Conservation (phyloP, 192 early-diverging fungal genomes). For the Entophlyctis luteolus region DNA sequence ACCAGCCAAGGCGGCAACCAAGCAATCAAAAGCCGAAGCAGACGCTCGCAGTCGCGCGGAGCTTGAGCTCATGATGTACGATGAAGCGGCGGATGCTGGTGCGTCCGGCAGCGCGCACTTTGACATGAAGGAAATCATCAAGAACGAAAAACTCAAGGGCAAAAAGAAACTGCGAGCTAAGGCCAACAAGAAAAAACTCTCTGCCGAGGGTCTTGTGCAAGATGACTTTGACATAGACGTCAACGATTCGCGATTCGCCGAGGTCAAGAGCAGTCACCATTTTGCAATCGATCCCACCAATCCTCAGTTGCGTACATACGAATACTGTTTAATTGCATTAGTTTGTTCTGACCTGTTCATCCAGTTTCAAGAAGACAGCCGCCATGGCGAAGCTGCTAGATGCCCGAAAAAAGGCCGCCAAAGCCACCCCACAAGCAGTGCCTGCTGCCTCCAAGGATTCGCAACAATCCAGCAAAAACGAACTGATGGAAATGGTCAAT, state of each 20-base stretch:
- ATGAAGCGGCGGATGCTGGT: conserved; percentile 50
- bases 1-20: background rate
- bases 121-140: conserved; percentile 78
- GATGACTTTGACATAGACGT: conserved; percentile 87
- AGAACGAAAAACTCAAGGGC: conserved; percentile 67
- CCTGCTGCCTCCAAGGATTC: background rate
- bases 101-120: conserved; percentile 65
- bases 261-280: conserved; percentile 73
- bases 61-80: conserved; percentile 78
- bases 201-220: conserved; percentile 41
- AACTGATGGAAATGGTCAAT: conserved; percentile 52
- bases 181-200: conserved; percentile 35
- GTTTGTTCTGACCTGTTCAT: background rate
- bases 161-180: conserved; percentile 48
- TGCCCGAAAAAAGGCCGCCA: conserved; percentile 23
- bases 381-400: conserved; percentile 71
- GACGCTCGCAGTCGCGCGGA: conserved; percentile 53
- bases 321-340: background rate
- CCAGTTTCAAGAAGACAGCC: conserved; percentile 78
- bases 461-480: conserved; percentile 4
- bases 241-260: conserved; percentile 78
- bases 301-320: conserved; percentile 57
- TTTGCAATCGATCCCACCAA: conserved; percentile 96
- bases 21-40: conserved; percentile 4
- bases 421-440: background rate